These are phyloP conservation scores for Phytophthora multivora DNA, from an alignment of 352 stramenopile species.

Conservation along the genomic window DNA sequence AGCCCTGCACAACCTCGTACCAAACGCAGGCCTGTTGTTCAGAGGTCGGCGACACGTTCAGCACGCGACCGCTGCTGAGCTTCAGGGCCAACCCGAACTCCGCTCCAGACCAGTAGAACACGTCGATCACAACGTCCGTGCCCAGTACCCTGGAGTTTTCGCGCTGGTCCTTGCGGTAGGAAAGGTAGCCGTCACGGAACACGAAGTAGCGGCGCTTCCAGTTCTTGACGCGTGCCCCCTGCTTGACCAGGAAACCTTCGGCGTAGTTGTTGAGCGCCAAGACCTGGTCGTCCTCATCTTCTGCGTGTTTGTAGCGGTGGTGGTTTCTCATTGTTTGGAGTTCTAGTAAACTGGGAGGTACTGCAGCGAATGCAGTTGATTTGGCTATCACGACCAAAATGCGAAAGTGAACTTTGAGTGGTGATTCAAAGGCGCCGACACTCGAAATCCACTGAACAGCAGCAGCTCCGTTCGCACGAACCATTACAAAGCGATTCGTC, in stretches of 20 bases:
- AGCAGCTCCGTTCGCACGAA: slow-evolving; percentile 3
- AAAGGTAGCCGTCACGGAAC: slow-evolving; percentile 66
- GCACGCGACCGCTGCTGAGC: slow-evolving; percentile 48
- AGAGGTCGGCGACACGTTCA: slow-evolving; percentile 53
- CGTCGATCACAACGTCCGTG: slow-evolving; percentile 54
- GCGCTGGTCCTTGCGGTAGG: slow-evolving; percentile 66
- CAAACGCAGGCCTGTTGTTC: slow-evolving; percentile 64
- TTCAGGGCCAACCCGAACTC: slow-evolving; percentile 57
- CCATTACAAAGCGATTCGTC: slow-evolving; percentile 18
- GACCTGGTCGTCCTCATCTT: slow-evolving; percentile 38
- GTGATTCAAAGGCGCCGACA: slow-evolving; percentile 9
- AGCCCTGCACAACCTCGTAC: slow-evolving; percentile 69
- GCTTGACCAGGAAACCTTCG: slow-evolving; percentile 72
- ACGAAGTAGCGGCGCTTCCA: slow-evolving; percentile 85
- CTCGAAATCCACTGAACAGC: slow-evolving; percentile 17
- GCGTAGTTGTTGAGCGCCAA: slow-evolving; percentile 66
- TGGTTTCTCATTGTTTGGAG: slow-evolving; percentile 19
- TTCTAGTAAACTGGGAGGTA: slow-evolving; percentile 3
- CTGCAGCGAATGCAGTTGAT: slow-evolving; percentile 17
- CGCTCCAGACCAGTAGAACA: slow-evolving; percentile 54
- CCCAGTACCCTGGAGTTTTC: slow-evolving; percentile 53
- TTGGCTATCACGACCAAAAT: slow-evolving; percentile 27
- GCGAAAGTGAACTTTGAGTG: slow-evolving; percentile 3
- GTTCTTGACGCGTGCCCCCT: slow-evolving; percentile 71
- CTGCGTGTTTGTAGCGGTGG: slow-evolving; percentile 22